Evolutionary conservation across 2,329 filamentous ascomycete species (phyloP).

Genomic region (Paecilomyces fulvus): DNA sequence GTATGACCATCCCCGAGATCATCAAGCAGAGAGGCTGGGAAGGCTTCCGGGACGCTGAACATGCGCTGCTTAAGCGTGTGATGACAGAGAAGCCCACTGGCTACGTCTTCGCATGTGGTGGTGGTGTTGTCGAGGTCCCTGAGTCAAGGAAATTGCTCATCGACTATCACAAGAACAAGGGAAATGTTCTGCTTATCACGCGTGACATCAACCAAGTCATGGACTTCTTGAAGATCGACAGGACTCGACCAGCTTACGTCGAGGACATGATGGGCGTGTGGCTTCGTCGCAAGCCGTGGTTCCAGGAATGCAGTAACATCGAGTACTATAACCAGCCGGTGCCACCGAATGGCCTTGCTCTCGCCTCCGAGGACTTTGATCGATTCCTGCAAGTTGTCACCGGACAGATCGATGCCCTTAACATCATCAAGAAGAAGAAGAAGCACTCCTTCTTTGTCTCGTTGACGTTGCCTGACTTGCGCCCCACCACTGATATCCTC

Average conservation of each 20-base stretch:
- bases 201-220: conserved; percentile 82
- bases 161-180: conserved; percentile 65
- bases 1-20: conserved; percentile 76
- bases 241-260: conserved; percentile 83
- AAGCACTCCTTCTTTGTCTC: conserved; percentile 84
- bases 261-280: conserved; percentile 91
- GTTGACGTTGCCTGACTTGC: conserved; percentile 70
- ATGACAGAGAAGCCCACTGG: conserved; percentile 66
- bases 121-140: conserved; percentile 80
- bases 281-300: conserved; percentile 80
- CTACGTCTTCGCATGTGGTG: conserved; percentile 86
- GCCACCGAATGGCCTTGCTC: conserved; percentile 41
- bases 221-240: conserved; percentile 78
- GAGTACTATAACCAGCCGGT: conserved; percentile 77
- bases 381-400: conserved; percentile 64
- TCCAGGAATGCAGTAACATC: conserved; percentile 85
- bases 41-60: conserved; percentile 72
- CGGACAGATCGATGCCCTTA: conserved; percentile 48
- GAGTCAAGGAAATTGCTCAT: conserved; percentile 69
- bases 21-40: conserved; percentile 77
- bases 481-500: conserved; percentile 55
- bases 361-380: conserved; percentile 59
- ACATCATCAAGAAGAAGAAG: conserved; percentile 56
- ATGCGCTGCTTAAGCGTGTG: conserved; percentile 62
- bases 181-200: conserved; percentile 79